A percentile compares a stretch with the other conserved stretches of the same genome.
These are phyloP conservation scores for Talaromyces sp. DNA, from an alignment of 2,329 filamentous ascomycete genomes.

Conservation along the genomic window DNA sequence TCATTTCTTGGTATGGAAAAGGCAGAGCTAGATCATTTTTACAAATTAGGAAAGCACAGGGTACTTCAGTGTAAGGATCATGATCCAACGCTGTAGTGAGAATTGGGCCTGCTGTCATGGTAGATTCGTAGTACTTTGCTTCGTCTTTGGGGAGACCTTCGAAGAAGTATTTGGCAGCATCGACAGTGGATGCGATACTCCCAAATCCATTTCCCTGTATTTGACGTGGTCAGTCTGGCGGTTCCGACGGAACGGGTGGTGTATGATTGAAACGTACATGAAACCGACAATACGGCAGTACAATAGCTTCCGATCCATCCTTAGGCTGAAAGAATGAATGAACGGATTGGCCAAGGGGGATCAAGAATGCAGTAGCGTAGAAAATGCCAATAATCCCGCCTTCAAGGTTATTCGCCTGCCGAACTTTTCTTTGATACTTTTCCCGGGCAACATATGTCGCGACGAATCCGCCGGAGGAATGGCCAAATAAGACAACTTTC, in stretches of 20 bases:
- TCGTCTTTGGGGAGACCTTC: slow-evolving; percentile 27
- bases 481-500: slow-evolving; percentile 31
- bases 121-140: slow-evolving; percentile 27
- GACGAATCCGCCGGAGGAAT: slow-evolving; percentile 37
- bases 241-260: neutral
- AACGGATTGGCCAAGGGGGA: slow-evolving; percentile 33
- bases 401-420: slow-evolving; percentile 23
- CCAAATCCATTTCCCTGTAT: slow-evolving; percentile 21
- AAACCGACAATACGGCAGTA: slow-evolving; percentile 31
- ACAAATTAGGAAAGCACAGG: slow-evolving; percentile 36
- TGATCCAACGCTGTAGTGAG: slow-evolving; percentile 29
- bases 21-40: slow-evolving; percentile 33
- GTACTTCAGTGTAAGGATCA: slow-evolving; percentile 32
- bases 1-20: slow-evolving; percentile 34
- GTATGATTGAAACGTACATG: slow-evolving; percentile 25
- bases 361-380: slow-evolving; percentile 32
- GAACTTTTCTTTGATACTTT: slow-evolving; percentile 28
- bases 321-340: slow-evolving; percentile 33
- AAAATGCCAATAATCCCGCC: slow-evolving; percentile 31
- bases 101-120: neutral
- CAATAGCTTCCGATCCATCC: slow-evolving; percentile 23
- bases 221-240: neutral
- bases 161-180: slow-evolving; percentile 32
- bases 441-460: slow-evolving; percentile 34
- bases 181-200: slow-evolving; percentile 27